Evolutionary conservation across 768 basidiomycete species (phyloP).

Genomic region (Boletus huronensis): DNA sequence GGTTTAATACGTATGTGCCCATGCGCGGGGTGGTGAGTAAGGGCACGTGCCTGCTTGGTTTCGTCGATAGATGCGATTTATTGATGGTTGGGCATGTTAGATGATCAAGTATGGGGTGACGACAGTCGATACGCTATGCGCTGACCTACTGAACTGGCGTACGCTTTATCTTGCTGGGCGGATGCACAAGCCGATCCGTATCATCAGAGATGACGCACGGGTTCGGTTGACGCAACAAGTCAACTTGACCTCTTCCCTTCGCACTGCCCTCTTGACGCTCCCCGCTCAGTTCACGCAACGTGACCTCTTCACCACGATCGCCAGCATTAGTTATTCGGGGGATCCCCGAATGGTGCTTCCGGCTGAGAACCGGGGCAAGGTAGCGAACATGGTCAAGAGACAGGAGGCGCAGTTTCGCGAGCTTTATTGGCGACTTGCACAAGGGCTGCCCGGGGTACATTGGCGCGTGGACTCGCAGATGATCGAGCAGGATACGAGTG

Average conservation of each 20-base stretch:
- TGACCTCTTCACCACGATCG: constrained; percentile 80
- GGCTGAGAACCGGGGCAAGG: constrained; percentile 91
- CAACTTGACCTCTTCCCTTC: constrained; percentile 87
- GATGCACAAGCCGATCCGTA: constrained; percentile 95
- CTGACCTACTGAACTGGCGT: constrained; percentile 90
- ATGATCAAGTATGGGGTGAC: constrained; percentile 97
- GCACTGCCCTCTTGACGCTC: constrained; percentile 84
- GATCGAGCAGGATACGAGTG: constrained; percentile 72
- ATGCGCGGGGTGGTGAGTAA: constrained; percentile 77
- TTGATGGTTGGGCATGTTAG: constrained; percentile 37
- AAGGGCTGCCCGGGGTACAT: constrained; percentile 75
- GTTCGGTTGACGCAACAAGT: constrained; percentile 90
- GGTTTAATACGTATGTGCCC: constrained; percentile 92
- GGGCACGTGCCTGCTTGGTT: not conserved
- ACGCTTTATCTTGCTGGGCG: constrained; percentile 91
- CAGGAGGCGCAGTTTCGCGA: constrained; percentile 83
- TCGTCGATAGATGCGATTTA: too few relatives aligned
- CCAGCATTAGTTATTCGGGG: constrained; percentile 81
- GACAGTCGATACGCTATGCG: constrained; percentile 83
- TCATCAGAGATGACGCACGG: constrained; percentile 89
- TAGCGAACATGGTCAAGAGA: constrained; percentile 86
- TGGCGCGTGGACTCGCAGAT: constrained; percentile 51
- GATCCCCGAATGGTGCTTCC: constrained; percentile 94
- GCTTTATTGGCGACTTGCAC: constrained; percentile 77
- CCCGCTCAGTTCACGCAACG: constrained; percentile 79